phyloP scores from a whole-genome alignment of 106 monocot genomes.

The Acorus gramineus region DNA sequence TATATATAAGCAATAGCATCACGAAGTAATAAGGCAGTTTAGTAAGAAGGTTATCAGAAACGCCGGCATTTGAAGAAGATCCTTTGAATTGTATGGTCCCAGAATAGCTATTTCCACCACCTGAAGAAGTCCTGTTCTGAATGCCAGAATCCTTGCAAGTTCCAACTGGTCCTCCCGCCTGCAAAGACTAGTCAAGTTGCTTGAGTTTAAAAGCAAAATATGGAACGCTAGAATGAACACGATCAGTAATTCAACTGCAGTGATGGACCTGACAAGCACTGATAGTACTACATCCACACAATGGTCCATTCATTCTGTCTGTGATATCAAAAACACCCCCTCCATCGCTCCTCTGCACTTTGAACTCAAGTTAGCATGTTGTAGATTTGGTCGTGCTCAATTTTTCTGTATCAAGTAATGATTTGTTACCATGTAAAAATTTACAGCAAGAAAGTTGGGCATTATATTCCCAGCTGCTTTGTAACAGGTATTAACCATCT shows the following conservation, averaged over 20 bases:
- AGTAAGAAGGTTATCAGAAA: slow-evolving; percentile 3
- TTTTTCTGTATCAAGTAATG: no score
- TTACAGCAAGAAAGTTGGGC: slow-evolving; percentile 83
- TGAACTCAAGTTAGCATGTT: neutral
- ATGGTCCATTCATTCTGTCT: slow-evolving; percentile 78
- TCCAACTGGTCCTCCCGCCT: slow-evolving; percentile 47
- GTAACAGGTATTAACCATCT: slow-evolving; percentile 74
- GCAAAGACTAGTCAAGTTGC: slow-evolving; percentile 2
- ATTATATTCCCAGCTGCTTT: slow-evolving; percentile 70
- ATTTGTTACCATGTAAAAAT: slow-evolving; percentile 81
- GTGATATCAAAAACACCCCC: slow-evolving; percentile 75
- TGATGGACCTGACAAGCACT: slow-evolving; percentile 56
- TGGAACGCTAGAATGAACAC: neutral
- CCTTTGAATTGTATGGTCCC: slow-evolving; percentile 52
- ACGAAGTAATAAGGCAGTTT: slow-evolving; percentile 9
- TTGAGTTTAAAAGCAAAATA: neutral
- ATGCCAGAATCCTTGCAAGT: slow-evolving; percentile 43
- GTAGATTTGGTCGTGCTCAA: no score
- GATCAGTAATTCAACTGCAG: neutral
- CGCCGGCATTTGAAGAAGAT: slow-evolving; percentile 19
- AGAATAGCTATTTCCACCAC: slow-evolving; percentile 39
- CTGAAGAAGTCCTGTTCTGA: slow-evolving; percentile 17
- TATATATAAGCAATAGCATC: neutral
- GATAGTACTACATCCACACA: slow-evolving; percentile 72
- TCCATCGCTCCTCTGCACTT: slow-evolving; percentile 83